Evolutionary conservation across 148 eudicot species (phyloP).

Genomic region (Chenopodium formosanum): DNA sequence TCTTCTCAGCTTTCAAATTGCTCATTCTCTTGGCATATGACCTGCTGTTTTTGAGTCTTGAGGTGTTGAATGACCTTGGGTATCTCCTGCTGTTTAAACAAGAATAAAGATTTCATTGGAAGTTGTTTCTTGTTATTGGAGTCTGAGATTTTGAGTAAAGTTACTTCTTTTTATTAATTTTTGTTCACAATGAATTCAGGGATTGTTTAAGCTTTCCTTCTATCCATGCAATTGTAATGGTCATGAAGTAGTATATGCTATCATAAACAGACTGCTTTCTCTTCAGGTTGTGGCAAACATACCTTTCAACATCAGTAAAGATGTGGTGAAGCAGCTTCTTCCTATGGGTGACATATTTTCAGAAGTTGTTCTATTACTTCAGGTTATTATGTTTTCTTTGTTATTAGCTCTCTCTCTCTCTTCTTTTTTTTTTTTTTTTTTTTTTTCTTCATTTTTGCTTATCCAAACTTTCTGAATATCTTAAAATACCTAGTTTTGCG

Average conservation of each 20-base stretch:
- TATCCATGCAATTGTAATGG: neutral
- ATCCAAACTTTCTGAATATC: neutral
- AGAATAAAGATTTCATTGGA: neutral
- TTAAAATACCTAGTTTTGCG: neutral
- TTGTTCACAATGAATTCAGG: neutral
- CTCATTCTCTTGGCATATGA: neutral
- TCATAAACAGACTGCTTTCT: slow-evolving; percentile 1
- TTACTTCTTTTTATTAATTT: too few relatives aligned
- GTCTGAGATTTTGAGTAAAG: neutral
- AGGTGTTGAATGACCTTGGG: neutral
- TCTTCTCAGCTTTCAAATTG: neutral
- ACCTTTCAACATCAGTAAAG: slow-evolving; percentile 95
- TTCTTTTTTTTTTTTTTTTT: too few relatives aligned
- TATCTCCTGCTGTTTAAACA: neutral
- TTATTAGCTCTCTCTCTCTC: neutral
- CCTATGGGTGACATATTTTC: slow-evolving; percentile 98
- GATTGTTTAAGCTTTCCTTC: neutral
- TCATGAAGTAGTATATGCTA: neutral
- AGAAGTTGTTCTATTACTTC: slow-evolving; percentile 87
- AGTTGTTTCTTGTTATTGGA: neutral
- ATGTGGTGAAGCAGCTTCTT: slow-evolving; percentile 85
- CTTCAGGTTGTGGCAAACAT: slow-evolving; percentile 85
- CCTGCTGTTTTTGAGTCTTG: neutral
- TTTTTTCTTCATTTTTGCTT: too few relatives aligned
- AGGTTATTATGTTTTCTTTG: slow-evolving; percentile 42